These are phyloP conservation scores for Amylocarpus encephaloides DNA, from an alignment of 2,329 filamentous ascomycete genomes.

Conservation along the genomic window DNA sequence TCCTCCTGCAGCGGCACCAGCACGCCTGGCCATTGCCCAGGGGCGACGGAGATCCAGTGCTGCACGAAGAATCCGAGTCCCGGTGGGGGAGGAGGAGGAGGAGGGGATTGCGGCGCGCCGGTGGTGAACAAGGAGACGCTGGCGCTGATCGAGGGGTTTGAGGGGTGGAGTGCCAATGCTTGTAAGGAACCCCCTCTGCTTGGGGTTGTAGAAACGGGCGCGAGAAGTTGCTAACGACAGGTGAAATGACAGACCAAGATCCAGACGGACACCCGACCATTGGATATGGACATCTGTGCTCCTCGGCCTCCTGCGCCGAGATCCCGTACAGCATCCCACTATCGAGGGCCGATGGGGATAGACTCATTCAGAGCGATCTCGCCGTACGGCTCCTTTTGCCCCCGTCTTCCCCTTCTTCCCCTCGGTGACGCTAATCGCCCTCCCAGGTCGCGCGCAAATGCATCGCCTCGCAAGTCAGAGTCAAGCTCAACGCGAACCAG, in stretches of 20 bases:
- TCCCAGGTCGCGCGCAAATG: conserved; percentile 33
- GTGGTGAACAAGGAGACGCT: conserved; percentile 1
- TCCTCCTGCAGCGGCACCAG: background rate
- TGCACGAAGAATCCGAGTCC: background rate
- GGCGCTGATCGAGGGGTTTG: conserved; percentile 3
- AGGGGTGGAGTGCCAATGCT: conserved; percentile 4
- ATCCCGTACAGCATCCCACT: conserved; percentile 42
- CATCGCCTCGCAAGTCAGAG: conserved; percentile 34
- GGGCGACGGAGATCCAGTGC: conserved; percentile 1
- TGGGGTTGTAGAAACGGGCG: background rate
- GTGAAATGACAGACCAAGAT: conserved; percentile 26
- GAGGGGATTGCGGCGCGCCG: background rate
- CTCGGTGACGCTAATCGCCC: background rate
- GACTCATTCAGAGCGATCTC: conserved; percentile 38
- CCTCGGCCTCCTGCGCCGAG: conserved; percentile 37
- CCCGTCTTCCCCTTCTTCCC: background rate
- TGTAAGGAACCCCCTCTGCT: background rate
- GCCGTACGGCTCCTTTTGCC: conserved; percentile 20
- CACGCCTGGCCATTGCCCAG: background rate
- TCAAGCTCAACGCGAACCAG: conserved; percentile 43
- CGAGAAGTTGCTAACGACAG: background rate
- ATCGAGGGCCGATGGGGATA: conserved; percentile 35
- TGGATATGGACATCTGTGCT: conserved; percentile 45
- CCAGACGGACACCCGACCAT: conserved; percentile 42
- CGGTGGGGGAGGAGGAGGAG: background rate